A percentile compares a stretch with the other conserved stretches of the same genome.
phyloP scores from a whole-genome alignment of 192 early-diverging fungal genomes.

The Mortierella alpina region DNA sequence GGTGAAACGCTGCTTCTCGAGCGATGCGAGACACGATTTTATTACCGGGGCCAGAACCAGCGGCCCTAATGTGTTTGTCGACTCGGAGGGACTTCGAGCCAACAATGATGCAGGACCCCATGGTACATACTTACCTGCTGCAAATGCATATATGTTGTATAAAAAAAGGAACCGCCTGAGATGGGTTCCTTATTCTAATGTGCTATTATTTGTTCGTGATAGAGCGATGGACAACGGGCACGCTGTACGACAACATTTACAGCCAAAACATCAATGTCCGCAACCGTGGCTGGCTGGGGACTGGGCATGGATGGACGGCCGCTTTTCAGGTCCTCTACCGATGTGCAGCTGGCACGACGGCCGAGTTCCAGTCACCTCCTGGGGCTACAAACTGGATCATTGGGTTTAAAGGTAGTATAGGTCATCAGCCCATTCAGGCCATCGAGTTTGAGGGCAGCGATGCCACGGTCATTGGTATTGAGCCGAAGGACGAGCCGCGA shows the following conservation, averaged over 20 bases:
- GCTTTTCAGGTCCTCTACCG: conserved; percentile 35
- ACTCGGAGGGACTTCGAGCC: conserved; percentile 35
- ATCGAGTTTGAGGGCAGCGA: conserved; percentile 21
- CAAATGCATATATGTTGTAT: background rate
- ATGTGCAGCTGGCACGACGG: background rate
- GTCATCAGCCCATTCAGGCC: accelerated
- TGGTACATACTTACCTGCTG: background rate
- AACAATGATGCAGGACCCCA: conserved; percentile 49
- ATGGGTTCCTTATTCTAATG: background rate
- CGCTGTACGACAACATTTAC: conserved; percentile 36
- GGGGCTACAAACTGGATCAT: conserved; percentile 41
- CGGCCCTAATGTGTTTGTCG: conserved; percentile 48
- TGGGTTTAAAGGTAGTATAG: conserved; percentile 4
- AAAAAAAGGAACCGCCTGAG: background rate
- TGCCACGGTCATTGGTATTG: conserved; percentile 19
- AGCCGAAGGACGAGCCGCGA: background rate
- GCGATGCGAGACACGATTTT: conserved; percentile 37
- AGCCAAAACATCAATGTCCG: conserved; percentile 26
- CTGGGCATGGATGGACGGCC: conserved; percentile 48
- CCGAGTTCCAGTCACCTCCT: conserved; percentile 37
- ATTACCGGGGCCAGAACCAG: conserved; percentile 25
- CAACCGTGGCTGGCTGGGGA: conserved; percentile 40
- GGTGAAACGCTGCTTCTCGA: conserved; percentile 38
- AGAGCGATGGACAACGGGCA: conserved; percentile 42
- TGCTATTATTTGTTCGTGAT: background rate